Conservation (phyloP, 202 grass and related monocot species). For the Setaria italica region DNA sequence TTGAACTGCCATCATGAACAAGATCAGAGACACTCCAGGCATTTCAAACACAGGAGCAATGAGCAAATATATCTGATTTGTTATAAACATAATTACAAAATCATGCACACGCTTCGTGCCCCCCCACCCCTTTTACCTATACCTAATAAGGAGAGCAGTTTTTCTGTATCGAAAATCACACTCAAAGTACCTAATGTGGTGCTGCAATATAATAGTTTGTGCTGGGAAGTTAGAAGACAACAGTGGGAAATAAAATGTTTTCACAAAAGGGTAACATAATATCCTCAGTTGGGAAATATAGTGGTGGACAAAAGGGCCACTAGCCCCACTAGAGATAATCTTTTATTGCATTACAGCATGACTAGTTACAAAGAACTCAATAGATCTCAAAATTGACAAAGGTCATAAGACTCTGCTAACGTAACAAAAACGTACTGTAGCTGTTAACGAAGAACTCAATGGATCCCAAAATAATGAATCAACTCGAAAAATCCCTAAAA, state of each 20-base stretch:
- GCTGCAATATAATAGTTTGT: too few relatives aligned
- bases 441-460: too few relatives aligned
- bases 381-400: neutral
- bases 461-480: neutral
- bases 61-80: neutral
- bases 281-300: neutral
- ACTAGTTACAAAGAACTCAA: neutral
- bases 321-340: neutral
- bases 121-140: too few relatives aligned
- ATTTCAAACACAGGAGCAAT: neutral
- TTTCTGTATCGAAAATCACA: too few relatives aligned
- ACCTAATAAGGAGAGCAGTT: too few relatives aligned
- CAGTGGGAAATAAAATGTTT: too few relatives aligned
- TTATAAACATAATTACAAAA: neutral
- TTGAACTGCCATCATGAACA: neutral
- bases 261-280: neutral
- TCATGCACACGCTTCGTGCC: too few relatives aligned
- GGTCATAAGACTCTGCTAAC: too few relatives aligned
- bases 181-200: too few relatives aligned
- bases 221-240: too few relatives aligned
- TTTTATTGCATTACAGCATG: neutral
- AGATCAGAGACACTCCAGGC: neutral
- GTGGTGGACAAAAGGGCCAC: slow-evolving; percentile 1
- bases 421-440: too few relatives aligned
- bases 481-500: too few relatives aligned